Conservation (phyloP, 805 yeast species). For the Ogataea polymorpha region DNA sequence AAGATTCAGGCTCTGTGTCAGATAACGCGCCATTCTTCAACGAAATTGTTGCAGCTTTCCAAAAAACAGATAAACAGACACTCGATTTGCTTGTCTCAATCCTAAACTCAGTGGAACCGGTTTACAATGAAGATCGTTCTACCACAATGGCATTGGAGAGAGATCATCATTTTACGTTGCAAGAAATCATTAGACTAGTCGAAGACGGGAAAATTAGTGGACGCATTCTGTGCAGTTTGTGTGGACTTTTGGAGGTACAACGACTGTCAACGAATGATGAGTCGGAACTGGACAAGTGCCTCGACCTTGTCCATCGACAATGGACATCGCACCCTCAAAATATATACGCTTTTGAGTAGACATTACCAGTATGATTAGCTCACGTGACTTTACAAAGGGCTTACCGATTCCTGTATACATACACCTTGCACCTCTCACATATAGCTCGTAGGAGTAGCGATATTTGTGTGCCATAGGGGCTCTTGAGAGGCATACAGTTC, state of each 20-base stretch:
- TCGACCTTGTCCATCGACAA: conserved; percentile 14
- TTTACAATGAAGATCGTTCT: conserved; percentile 2
- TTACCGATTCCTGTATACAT: too few species aligned
- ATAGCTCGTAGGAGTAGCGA: too few species aligned
- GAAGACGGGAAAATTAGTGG: conserved; percentile 32
- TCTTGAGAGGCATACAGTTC: too few species aligned
- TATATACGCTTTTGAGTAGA: conserved; percentile 36
- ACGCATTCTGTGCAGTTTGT: conserved; percentile 34
- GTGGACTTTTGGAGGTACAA: conserved; percentile 18
- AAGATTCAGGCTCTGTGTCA: conserved; percentile 11
- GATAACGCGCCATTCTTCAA: conserved; percentile 9
- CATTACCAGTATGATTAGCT: too few species aligned
- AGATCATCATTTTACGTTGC: conserved; percentile 12
- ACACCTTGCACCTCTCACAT: conserved; percentile 5
- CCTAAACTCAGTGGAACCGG: conserved; percentile 14
- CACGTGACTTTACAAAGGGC: conserved; percentile 7
- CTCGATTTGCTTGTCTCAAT: conserved; percentile 9
- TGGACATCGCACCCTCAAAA: conserved; percentile 30
- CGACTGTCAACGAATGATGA: not conserved
- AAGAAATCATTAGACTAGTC: conserved; percentile 24
- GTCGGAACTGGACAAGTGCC: conserved; percentile 7
- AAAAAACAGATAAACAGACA: conserved; percentile 1
- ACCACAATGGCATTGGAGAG: not conserved
- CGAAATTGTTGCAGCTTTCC: conserved; percentile 10
- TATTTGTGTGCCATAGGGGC: too few species aligned